Evolutionary conservation across 768 basidiomycete species (phyloP), one percentile per base, ranked within the genome.

Genomic region (Brasilioporus rufonigricans): DNA sequence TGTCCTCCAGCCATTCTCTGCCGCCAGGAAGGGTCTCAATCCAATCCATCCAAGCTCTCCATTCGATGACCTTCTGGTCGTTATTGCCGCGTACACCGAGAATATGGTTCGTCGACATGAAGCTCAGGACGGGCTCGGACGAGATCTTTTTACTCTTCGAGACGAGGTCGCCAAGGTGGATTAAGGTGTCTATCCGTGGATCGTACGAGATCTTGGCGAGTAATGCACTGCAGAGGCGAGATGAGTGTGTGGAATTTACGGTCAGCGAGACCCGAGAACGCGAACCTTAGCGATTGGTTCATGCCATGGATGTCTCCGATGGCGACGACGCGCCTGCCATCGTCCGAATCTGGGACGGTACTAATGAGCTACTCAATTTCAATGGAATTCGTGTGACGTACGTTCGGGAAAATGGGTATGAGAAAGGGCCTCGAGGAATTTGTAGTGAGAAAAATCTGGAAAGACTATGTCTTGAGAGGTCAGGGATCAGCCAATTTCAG

Each of bases 71-170:
- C 58, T 80, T 80, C 71, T 98, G 93, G 73, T 98, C 95, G 65
- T 98, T 92, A 68, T 98, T 98, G 0, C 96, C 95, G 29, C 95
- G 83, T 4, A 97, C 92, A 16, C 93, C 93, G 23, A 79, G 79
- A 40, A 92, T 76, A 48, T 83, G 80, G 62, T 86, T 67, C 10
- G 72, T 64, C 3, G 84, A 71, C 78, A 97, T 78, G 69, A 81
- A 91, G 8, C 75, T 70, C 10, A 96, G 72, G 19, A 89, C 77
- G 7, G 80, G 74, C 55, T 86, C 69, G 0, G 89, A 87, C n/a
- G 80, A 78, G 33, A 78, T 58, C n/a, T 58, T 27, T 50, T 80
- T 77, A 0, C 78, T 68, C 69, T 89, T 95, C 21, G 88, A 76
- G 18, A 91, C 63, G 16, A 95, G 75, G 68, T 98, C 96, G 14